Base-by-base conservation (phyloP, 2,329 filamentous ascomycete species). In the Cordyceps javanica region DNA sequence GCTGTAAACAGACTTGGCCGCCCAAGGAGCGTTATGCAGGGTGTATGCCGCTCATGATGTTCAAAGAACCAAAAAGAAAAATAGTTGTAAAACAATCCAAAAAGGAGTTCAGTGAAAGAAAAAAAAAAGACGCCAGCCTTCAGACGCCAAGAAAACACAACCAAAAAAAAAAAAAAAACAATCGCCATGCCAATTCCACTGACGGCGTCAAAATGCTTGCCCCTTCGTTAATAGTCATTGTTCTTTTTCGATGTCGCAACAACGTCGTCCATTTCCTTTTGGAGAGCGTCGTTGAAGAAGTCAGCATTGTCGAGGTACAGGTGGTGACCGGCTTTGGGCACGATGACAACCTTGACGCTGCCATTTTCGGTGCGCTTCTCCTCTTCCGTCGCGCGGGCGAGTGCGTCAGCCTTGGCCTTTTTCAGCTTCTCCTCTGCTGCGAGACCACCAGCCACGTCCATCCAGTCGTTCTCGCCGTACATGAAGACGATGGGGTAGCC, bases 381-480 rank as follows among this genome's bases (percentile, higher is more conserved):
- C 58, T 91, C 87, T 1, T 80, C 76, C 0, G 81, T 87, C 23
- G 82, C 88, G 23, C 80, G 72, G 13, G 79, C 72, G 3, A 96
- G 73, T 0, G 81, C 77, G 51, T 82, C 81, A 26, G 74, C 73
- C 62, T 82, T 82, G 61, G 87, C 85, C 59, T 86, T 79, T 60
- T 90, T 86, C 13, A 97, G 81, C 70, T 88, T 91, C 72, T 92
- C 83, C 67, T 89, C 83, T 0, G 92, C 86, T 0, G 89, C 91
- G 48, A 86, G 83, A 0, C 94, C 94, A 28, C 92, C 94, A 0
- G 85, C 85, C 9, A 94, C 86, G 64, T 99, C 94, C 94, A 99
- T 99, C 94, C 94, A 99, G 76, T 99, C 94, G 67, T 94, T 87
- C 66, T 97, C 92, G 62, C 94, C 94, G 69, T 99, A 99, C 89